phyloP scores from a whole-genome alignment of 163 green algal genomes.

The Volvox carteri region DNA sequence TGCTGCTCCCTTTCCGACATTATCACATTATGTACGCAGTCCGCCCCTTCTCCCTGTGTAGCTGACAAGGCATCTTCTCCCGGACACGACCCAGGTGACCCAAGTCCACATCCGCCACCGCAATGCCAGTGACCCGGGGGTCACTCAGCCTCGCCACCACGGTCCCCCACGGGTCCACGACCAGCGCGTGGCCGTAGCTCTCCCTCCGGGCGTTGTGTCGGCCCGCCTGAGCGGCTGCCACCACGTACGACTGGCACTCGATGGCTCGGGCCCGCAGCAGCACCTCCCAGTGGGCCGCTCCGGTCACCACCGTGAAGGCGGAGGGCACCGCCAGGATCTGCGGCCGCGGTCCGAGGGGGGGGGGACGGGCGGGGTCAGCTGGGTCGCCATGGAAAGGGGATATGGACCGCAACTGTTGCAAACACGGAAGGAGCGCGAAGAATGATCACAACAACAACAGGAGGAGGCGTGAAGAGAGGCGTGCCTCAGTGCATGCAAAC shows the following conservation, averaged over 20 bases:
- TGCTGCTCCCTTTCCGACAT: too few relatives aligned
- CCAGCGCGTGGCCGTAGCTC: conserved; percentile 92
- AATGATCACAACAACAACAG: too few relatives aligned
- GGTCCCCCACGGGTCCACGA: conserved; percentile 95
- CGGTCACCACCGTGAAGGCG: conserved; percentile 76
- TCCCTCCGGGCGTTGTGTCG: conserved; percentile 91
- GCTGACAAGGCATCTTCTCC: conserved; percentile 83
- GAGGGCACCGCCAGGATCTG: conserved; percentile 76
- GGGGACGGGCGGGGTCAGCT: too few relatives aligned
- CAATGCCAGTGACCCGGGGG: conserved; percentile 84
- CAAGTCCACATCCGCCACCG: conserved; percentile 83
- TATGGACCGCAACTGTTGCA: too few relatives aligned
- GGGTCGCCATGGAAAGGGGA: too few relatives aligned
- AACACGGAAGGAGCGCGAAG: too few relatives aligned
- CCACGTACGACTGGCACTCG: conserved; percentile 94
- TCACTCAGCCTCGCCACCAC: conserved; percentile 85
- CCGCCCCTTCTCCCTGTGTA: conserved; percentile 56
- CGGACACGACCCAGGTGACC: conserved; percentile 70
- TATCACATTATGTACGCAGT: conserved; percentile 38
- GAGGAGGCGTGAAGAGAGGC: too few relatives aligned
- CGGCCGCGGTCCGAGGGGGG: neutral
- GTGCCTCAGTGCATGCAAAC: too few relatives aligned
- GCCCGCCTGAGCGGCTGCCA: conserved; percentile 92
- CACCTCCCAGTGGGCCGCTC: conserved; percentile 95
- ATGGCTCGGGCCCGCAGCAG: conserved; percentile 94